These are phyloP conservation scores for Nematodospora anomalae DNA, from an alignment of 1,139 yeast species.

Conservation along the genomic window DNA sequence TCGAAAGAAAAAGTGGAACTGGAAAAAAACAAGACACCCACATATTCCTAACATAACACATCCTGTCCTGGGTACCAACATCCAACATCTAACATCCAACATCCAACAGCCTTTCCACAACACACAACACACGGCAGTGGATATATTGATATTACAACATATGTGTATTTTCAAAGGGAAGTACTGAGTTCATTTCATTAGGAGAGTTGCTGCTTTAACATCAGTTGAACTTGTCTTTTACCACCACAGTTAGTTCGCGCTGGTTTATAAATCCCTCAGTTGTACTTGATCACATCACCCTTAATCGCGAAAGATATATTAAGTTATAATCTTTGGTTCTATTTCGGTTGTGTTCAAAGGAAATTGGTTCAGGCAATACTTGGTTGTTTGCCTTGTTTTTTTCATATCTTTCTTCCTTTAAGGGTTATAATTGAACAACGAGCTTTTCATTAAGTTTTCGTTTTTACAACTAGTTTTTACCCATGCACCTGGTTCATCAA, in stretches of 20 bases:
- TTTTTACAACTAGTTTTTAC: conserved; percentile 14
- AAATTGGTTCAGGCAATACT: background rate
- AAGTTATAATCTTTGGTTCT: conserved; percentile 4
- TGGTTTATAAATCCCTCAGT: background rate
- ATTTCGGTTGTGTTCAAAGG: background rate
- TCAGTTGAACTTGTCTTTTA: no score
- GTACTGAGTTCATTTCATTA: no score
- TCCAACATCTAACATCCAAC: no score
- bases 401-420: background rate
- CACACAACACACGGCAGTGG: background rate
- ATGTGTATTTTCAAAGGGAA: no score
- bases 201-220: no score
- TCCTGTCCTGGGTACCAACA: no score
- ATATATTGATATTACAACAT: no score
- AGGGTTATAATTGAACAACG: conserved; percentile 18
- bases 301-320: conserved; percentile 3
- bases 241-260: background rate
- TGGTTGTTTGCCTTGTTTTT: background rate
- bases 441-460: conserved; percentile 48
- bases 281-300: background rate
- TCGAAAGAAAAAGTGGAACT: background rate
- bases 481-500: conserved; percentile 8
- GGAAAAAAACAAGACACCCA: no score
- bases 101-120: no score
- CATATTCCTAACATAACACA: no score